Evolutionary conservation across 805 yeast species (phyloP).

Genomic region (Gaillardinia entomophila): DNA sequence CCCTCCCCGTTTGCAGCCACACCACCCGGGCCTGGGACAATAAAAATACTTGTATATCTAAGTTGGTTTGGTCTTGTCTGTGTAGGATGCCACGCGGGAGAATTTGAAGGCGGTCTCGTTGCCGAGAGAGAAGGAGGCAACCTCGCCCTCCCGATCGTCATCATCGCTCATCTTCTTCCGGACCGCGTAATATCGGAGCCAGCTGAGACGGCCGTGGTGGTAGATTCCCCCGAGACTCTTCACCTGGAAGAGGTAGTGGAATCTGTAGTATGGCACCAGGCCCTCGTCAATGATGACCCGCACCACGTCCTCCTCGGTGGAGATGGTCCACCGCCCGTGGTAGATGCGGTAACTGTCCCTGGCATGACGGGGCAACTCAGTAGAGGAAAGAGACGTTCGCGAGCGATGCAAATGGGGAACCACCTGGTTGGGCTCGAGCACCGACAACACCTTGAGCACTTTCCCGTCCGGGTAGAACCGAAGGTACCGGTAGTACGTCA

Average conservation of each 20-base stretch:
- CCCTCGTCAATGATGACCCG: constrained; percentile 50
- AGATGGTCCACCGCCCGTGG: constrained; percentile 54
- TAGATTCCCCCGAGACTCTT: constrained; percentile 50
- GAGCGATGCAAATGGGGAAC: constrained; percentile 47
- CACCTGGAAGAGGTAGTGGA: constrained; percentile 59
- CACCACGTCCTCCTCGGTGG: constrained; percentile 42
- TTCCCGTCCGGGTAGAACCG: constrained; percentile 78
- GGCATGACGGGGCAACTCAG: constrained; percentile 5
- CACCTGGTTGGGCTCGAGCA: constrained; percentile 64
- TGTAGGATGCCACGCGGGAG: constrained; percentile 51
- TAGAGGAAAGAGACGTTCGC: no score
- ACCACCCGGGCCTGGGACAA: background rate
- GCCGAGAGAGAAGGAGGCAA: constrained; percentile 45
- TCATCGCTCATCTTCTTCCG: constrained; percentile 32
- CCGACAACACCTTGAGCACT: constrained; percentile 63
- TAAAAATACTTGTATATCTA: background rate
- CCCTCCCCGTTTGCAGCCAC: background rate
- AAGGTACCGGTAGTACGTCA: constrained; percentile 82
- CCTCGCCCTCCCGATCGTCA: constrained; percentile 47
- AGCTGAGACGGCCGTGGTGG: constrained; percentile 63
- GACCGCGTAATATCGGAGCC: constrained; percentile 60
- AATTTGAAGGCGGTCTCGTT: constrained; percentile 81
- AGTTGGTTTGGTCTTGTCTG: background rate
- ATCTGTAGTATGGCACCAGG: constrained; percentile 52
- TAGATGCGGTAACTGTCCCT: constrained; percentile 28